phyloP scores from a whole-genome alignment of 2,329 filamentous ascomycete species.

The Cladosporium sp. region DNA sequence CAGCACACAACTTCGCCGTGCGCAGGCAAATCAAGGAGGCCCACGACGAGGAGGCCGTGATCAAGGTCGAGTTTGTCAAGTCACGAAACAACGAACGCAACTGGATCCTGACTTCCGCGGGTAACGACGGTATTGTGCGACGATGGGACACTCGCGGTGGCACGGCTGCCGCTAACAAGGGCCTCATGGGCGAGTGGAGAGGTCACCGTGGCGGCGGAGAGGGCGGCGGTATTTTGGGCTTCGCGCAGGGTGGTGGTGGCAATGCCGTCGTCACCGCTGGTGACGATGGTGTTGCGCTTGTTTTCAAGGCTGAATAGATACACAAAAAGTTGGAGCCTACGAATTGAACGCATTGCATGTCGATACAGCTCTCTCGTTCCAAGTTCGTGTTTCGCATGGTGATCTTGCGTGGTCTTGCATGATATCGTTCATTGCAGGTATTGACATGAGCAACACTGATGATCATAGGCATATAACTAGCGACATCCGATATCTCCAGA shows the following conservation, averaged over 20 bases:
- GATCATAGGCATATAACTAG: neutral
- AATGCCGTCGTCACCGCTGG: constrained; percentile 83
- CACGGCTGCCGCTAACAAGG: constrained; percentile 66
- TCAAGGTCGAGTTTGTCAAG: constrained; percentile 86
- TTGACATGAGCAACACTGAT: neutral
- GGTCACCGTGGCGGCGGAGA: constrained; percentile 84
- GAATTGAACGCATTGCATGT: constrained; percentile 3
- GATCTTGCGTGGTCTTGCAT: neutral
- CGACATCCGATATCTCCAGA: neutral
- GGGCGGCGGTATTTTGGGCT: constrained; percentile 85
- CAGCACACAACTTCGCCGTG: constrained; percentile 82
- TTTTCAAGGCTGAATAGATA: constrained; percentile 56
- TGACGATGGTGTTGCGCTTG: constrained; percentile 73
- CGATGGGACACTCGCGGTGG: constrained; percentile 81
- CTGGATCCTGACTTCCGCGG: constrained; percentile 81
- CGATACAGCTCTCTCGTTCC: neutral
- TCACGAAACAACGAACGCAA: constrained; percentile 35
- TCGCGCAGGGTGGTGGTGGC: constrained; percentile 78
- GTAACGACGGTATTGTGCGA: constrained; percentile 88
- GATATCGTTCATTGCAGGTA: neutral
- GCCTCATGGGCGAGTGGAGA: constrained; percentile 82
- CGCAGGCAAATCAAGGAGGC: constrained; percentile 78
- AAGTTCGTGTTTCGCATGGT: neutral
- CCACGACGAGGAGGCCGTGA: constrained; percentile 85
- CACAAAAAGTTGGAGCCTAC: neutral